These are phyloP conservation scores for Phytopythium montanum DNA, from an alignment of 352 stramenopile genomes.

Conservation along the genomic window DNA sequence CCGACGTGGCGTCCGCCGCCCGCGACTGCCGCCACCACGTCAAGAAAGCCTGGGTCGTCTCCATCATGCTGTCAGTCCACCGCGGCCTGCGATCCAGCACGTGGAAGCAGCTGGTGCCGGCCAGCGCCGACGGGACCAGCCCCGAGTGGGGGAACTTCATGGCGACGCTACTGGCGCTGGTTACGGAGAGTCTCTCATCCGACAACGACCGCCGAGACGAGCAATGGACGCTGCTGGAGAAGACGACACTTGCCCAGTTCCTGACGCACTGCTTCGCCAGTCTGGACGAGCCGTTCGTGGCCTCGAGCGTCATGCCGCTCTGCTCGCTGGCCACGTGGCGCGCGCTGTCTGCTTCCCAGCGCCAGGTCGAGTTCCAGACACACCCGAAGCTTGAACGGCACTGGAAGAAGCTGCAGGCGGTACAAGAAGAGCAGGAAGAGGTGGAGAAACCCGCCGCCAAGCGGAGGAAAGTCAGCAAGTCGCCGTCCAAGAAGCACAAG, in stretches of 20 bases:
- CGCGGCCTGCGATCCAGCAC: not conserved
- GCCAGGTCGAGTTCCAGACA: slow-evolving; percentile 53
- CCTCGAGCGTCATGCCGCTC: slow-evolving; percentile 49
- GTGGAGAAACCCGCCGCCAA: slow-evolving; percentile 8
- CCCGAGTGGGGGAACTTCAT: slow-evolving; percentile 33
- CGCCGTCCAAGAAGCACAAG: slow-evolving; percentile 24
- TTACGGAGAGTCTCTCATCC: slow-evolving; percentile 12
- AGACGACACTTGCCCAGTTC: slow-evolving; percentile 53
- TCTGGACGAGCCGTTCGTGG: slow-evolving; percentile 49
- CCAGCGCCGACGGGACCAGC: slow-evolving; percentile 10
- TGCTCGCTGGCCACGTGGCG: slow-evolving; percentile 64
- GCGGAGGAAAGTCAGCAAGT: slow-evolving; percentile 8
- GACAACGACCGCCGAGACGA: slow-evolving; percentile 16
- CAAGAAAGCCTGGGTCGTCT: slow-evolving; percentile 39
- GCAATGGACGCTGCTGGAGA: slow-evolving; percentile 44
- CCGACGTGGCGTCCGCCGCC: slow-evolving; percentile 10
- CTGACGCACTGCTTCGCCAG: slow-evolving; percentile 55
- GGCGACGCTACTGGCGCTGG: slow-evolving; percentile 28
- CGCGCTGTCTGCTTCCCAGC: slow-evolving; percentile 51
- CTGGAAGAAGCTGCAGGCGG: slow-evolving; percentile 42
- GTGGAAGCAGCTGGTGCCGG: slow-evolving; percentile 17
- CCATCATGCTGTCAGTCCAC: slow-evolving; percentile 38
- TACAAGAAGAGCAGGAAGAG: slow-evolving; percentile 10
- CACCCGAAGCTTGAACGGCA: slow-evolving; percentile 66
- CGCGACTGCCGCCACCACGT: slow-evolving; percentile 28